These are phyloP conservation scores for Alloteropsis semialata DNA, from an alignment of 176 grass and related monocot species.

Conservation along the genomic window DNA sequence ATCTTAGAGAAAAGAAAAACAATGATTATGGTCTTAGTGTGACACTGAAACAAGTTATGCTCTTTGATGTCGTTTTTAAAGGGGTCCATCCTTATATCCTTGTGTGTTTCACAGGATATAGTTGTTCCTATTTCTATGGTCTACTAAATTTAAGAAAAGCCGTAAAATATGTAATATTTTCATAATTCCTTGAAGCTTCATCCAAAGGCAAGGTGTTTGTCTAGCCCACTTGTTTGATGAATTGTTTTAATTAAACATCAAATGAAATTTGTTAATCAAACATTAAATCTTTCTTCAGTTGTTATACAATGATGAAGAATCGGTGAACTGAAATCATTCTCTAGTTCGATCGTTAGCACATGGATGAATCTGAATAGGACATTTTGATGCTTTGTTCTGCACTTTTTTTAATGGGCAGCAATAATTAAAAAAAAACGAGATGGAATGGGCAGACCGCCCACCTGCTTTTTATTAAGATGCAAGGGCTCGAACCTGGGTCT, in stretches of 20 bases:
- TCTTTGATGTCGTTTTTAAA: background rate
- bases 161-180: background rate
- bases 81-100: too few species aligned
- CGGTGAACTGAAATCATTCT: background rate
- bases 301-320: background rate
- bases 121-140: background rate
- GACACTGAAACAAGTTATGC: background rate
- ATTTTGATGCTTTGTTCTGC: slow-evolving; percentile 4
- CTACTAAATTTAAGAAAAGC: background rate
- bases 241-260: background rate
- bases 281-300: background rate
- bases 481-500: too few species aligned
- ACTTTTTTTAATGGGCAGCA: background rate
- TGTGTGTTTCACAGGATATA: background rate
- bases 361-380: background rate
- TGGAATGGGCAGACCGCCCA: too few species aligned
- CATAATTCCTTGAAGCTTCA: background rate
- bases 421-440: too few species aligned
- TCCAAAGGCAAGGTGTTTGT: background rate
- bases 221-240: background rate
- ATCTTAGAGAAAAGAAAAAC: background rate
- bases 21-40: background rate
- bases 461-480: too few species aligned
- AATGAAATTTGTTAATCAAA: background rate
- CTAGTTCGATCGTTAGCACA: background rate